Conservation (phyloP, 2,329 filamentous ascomycete genomes). For the Fusarium sp. region DNA sequence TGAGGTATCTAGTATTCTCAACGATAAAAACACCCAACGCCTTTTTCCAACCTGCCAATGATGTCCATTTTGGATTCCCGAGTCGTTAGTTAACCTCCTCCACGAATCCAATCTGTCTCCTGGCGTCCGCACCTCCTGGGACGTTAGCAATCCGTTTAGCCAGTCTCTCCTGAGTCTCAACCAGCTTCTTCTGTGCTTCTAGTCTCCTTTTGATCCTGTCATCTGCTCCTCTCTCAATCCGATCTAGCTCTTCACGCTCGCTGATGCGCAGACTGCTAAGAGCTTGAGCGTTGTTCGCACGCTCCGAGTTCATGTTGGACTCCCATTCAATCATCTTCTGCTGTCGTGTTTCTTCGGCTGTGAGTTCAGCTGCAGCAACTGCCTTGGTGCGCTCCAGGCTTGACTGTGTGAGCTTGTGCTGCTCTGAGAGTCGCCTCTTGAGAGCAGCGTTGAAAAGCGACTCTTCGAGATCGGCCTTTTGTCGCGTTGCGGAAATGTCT, state of each 20-base stretch:
- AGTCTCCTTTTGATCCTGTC: constrained; percentile 62
- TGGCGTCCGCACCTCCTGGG: constrained; percentile 45
- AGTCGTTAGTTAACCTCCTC: constrained; percentile 63
- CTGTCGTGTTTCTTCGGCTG: constrained; percentile 62
- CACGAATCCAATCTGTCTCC: constrained; percentile 70
- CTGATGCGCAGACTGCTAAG: constrained; percentile 64
- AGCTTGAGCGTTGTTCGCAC: constrained; percentile 64
- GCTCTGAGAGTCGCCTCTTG: constrained; percentile 60
- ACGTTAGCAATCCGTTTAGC: constrained; percentile 62
- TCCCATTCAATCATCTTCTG: constrained; percentile 66
- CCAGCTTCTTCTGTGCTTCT: constrained; percentile 67
- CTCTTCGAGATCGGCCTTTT: constrained; percentile 65
- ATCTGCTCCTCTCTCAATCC: constrained; percentile 63
- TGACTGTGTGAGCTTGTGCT: constrained; percentile 63
- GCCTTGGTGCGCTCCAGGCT: constrained; percentile 60
- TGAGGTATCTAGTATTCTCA: constrained; percentile 21
- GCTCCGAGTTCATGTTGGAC: constrained; percentile 60
- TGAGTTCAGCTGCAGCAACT: constrained; percentile 63
- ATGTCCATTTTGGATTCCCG: constrained; percentile 4
- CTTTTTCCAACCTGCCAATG: constrained; percentile 14
- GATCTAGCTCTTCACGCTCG: constrained; percentile 67
- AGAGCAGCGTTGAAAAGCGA: constrained; percentile 53
- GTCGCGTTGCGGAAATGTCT: constrained; percentile 61
- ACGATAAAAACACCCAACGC: constrained; percentile 27
- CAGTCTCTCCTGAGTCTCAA: constrained; percentile 62